Evolutionary conservation across 371 early-diverging fungal genomes (phyloP), one percentile per base, ranked within the genome.

Genomic region (Quaeritorhiza haematococci): DNA sequence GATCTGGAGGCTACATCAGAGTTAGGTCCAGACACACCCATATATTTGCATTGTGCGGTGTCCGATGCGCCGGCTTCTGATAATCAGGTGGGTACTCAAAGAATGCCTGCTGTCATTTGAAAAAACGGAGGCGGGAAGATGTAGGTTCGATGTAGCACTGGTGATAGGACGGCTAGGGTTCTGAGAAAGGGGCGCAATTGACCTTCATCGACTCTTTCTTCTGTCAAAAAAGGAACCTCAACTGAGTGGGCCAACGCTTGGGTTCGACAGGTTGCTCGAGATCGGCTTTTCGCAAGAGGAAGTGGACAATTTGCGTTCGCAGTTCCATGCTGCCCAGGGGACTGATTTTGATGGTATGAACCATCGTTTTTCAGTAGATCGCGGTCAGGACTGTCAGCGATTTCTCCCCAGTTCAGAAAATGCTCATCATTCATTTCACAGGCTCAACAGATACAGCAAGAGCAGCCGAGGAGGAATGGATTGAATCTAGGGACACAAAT

Each of bases 281-380:
- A 72, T 85, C 15, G 88, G 88, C 0, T 84, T 86, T 57, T 80
- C 84, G 35, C 76, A 78, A 33, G 81, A 85, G 42, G 88, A 88
- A 59, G 82, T 88, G 30, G 71, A 72, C 33, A 72, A 76, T 41
- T 72, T 88, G 29, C 75, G 86, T 29, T 51, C 74, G 19, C 84
- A 85, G 50, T 88, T 88, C 50, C 87, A 87, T 72, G 28, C 60
- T 3, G 45, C 65, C 4, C 68, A 75, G 28, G 77, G 74, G 21
- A 57, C 56, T 38, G 69, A 73, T 46, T 50, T 61, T 4, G 58
- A 55, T 29, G 79, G 67, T 67, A 32, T n/a, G 45, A 33, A 5
- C 8, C 3, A 26, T 3, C 10, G 38, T 10, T 38, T 10, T 10
- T 10, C 38, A n/a, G 10, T n/a, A 38, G 38, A 38, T 38, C n/a